phyloP scores from a whole-genome alignment of 805 yeast genomes.

The Wickerhamomyces kurtzmanii region DNA sequence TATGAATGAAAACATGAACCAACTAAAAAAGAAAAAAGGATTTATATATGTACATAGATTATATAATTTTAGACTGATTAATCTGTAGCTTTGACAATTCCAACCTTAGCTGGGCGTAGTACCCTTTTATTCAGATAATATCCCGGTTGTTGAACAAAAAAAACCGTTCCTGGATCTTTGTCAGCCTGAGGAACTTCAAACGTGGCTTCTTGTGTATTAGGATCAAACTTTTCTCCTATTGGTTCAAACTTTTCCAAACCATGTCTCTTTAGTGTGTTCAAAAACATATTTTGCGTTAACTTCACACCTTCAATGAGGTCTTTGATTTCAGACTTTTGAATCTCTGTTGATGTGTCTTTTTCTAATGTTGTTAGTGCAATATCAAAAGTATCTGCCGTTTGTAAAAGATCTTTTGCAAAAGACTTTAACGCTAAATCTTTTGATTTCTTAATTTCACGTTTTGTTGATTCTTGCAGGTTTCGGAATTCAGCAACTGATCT shows the following conservation, averaged over 20 bases:
- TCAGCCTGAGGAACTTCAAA: constrained; percentile 45
- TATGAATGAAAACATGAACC: too few relatives aligned
- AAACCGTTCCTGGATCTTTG: constrained; percentile 42
- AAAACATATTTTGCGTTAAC: constrained; percentile 37
- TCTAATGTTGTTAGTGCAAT: constrained; percentile 17
- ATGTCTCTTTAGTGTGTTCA: constrained; percentile 37
- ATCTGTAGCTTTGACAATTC: constrained; percentile 34
- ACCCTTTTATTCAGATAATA: constrained; percentile 41
- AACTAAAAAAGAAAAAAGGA: too few relatives aligned
- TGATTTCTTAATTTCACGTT: constrained; percentile 19
- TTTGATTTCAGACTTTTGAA: constrained; percentile 26
- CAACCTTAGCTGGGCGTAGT: constrained; percentile 49
- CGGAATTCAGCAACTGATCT: constrained; percentile 20
- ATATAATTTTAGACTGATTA: constrained; percentile 1
- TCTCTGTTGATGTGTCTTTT: constrained; percentile 11
- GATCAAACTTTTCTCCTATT: constrained; percentile 37
- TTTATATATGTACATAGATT: background rate
- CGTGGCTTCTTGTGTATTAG: constrained; percentile 44
- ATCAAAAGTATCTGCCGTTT: constrained; percentile 19
- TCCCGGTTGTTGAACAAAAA: constrained; percentile 45
- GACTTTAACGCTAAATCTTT: constrained; percentile 18
- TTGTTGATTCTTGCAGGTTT: constrained; percentile 19
- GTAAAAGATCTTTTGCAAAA: constrained; percentile 18
- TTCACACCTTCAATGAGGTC: constrained; percentile 42
- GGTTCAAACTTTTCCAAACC: constrained; percentile 42